Base-by-base conservation (phyloP, 129 eudicot species). In the Sambucus nigra region DNA sequence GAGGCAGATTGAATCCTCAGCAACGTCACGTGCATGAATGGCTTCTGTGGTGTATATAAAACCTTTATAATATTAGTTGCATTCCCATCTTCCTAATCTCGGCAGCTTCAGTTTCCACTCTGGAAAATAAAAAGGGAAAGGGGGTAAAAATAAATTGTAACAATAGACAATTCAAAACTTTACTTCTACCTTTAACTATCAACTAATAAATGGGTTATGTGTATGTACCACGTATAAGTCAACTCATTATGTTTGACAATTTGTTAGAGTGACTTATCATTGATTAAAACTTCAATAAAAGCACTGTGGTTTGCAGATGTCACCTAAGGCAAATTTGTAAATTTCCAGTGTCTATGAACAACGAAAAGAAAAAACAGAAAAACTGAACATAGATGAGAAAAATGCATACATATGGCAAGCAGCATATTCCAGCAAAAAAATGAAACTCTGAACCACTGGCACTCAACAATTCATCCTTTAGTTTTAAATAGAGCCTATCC, bases 21-120 rank as follows among this genome's bases (percentile, higher is more conserved):
- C 17, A 31, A 61, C 67, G 64, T 79, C 86, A 29, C 76, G 58
- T 70, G 63, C 75, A 47, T 11, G 7, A 51, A 48, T 54, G 47
- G 40, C 55, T 53, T 41, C 51, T 16, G 33, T 32, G 8, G 17
- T 4, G 60, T 21, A 67, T 49, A 66, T 25, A 38, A 20, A 73
- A 41, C 52, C 9, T 63, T n/a, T n/a, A 19, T 11, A 51, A 54
- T 19, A 22, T 22, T 7, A 22, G 38, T 31, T 52, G 44, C 48
- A 52, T 71, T 51, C 48, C 49, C 72, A 8, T 20, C 38, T 48
- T 40, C 51, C 50, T 44, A 40, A 51, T 32, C 51, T 57, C 50
- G 38, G 55, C 52, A 57, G 52, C 63, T 39, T 66, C 67, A 47
- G 25, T 51, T 60, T 47, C 63, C 40, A 22, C 48, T 65, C 71